A percentile compares a stretch with the other conserved stretches of the same genome.
These are phyloP conservation scores for Marchantia polymorpha DNA, from an alignment of 225 moss, liverwort and hornwort genomes.

Conservation along the genomic window DNA sequence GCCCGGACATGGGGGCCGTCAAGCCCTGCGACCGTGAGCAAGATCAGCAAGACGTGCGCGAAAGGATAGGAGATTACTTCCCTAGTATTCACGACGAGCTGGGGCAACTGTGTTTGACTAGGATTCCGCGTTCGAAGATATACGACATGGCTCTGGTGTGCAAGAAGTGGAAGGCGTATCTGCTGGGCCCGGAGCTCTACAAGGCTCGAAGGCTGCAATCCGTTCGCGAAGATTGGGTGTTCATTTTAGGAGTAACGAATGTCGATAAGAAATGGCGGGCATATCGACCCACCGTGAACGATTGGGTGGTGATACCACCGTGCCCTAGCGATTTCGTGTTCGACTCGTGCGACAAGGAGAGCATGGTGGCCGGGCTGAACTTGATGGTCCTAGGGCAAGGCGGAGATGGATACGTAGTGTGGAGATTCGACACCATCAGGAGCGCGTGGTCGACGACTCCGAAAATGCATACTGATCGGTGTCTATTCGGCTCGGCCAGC, in stretches of 20 bases:
- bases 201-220: conserved; percentile 48
- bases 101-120: conserved; percentile 55
- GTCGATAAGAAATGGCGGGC: conserved; percentile 67
- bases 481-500: conserved; percentile 79
- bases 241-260: conserved; percentile 40
- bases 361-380: conserved; percentile 73
- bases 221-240: conserved; percentile 75
- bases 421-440: conserved; percentile 78
- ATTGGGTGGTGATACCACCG: conserved; percentile 59
- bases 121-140: conserved; percentile 61
- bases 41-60: conserved; percentile 13
- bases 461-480: conserved; percentile 69
- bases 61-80: conserved; percentile 37
- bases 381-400: conserved; percentile 79
- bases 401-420: conserved; percentile 55
- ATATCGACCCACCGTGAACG: conserved; percentile 55
- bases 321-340: conserved; percentile 84
- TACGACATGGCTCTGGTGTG: conserved; percentile 57
- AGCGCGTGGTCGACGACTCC: conserved; percentile 64
- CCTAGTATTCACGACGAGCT: conserved; percentile 52
- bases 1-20: neutral
- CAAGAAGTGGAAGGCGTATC: conserved; percentile 60
- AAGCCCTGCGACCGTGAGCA: conserved; percentile 15
- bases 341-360: conserved; percentile 83
- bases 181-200: conserved; percentile 54